Evolutionary conservation across 495 filamentous ascomycete genomes (phyloP).

Genomic region (Neurospora cerealis): DNA sequence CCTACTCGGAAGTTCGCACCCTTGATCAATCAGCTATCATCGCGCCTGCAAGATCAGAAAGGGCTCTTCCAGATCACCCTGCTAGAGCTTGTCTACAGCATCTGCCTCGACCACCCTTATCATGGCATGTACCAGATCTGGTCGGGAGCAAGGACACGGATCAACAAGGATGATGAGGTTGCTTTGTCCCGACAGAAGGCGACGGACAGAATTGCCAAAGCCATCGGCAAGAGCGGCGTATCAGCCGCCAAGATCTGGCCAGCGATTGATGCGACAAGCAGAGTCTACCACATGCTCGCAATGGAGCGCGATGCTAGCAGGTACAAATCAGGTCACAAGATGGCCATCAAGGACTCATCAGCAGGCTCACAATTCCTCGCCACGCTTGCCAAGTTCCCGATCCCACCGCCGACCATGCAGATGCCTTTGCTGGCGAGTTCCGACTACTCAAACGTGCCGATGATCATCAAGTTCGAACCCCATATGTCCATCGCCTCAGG

Average conservation of each 20-base stretch:
- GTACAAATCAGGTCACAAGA: constrained; percentile 56
- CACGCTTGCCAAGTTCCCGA: constrained; percentile 42
- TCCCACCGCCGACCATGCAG: constrained; percentile 86
- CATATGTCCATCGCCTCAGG: constrained; percentile 79
- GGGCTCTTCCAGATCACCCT: constrained; percentile 65
- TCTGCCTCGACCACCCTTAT: constrained; percentile 87
- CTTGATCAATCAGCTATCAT: constrained; percentile 92
- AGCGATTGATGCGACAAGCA: constrained; percentile 61
- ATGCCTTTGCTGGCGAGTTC: constrained; percentile 61
- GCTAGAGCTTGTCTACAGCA: constrained; percentile 58
- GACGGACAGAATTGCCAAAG: constrained; percentile 52
- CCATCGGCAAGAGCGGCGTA: constrained; percentile 33
- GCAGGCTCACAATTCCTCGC: constrained; percentile 49
- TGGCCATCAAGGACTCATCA: constrained; percentile 48
- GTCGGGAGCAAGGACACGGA: constrained; percentile 58
- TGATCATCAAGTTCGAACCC: constrained; percentile 55
- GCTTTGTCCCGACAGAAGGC: constrained; percentile 63
- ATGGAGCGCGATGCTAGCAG: constrained; percentile 45
- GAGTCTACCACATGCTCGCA: constrained; percentile 64
- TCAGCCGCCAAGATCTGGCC: constrained; percentile 48
- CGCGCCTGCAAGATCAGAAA: constrained; percentile 65
- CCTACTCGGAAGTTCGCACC: constrained; percentile 85
- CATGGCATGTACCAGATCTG: constrained; percentile 96
- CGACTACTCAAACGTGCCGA: constrained; percentile 65
- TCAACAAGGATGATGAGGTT: constrained; percentile 56